Conservation (phyloP, 495 filamentous ascomycete genomes). For the Penicillium dipodomyicola region DNA sequence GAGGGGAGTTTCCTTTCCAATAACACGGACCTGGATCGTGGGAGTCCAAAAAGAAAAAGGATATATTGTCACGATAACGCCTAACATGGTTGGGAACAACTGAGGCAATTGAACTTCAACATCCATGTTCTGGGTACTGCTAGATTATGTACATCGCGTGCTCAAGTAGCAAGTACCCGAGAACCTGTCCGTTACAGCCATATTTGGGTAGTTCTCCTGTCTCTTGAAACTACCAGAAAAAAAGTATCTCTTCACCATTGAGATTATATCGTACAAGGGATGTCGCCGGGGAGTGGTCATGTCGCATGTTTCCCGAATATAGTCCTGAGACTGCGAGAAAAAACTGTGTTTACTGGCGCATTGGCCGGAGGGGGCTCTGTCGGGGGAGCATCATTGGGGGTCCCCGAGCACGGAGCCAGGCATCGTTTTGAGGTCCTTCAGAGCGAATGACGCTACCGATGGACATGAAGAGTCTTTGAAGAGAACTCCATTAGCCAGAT, state of each 20-base stretch:
- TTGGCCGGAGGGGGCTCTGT: slow-evolving; percentile 36
- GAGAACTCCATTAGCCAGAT: slow-evolving; percentile 12
- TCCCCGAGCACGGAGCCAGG: slow-evolving; percentile 47
- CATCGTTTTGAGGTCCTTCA: slow-evolving; percentile 57
- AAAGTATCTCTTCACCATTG: slow-evolving; percentile 13
- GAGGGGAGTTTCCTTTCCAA: neutral
- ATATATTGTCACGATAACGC: neutral
- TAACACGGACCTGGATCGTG: neutral
- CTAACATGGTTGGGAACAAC: slow-evolving; percentile 3
- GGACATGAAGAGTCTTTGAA: slow-evolving; percentile 85
- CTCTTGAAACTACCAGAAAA: slow-evolving; percentile 19
- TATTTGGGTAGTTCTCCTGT: neutral
- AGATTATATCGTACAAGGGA: slow-evolving; percentile 40
- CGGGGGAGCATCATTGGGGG: slow-evolving; percentile 51
- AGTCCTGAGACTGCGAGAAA: slow-evolving; percentile 6
- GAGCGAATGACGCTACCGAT: slow-evolving; percentile 95
- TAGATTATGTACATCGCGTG: slow-evolving; percentile 13
- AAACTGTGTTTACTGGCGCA: slow-evolving; percentile 32
- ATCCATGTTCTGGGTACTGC: slow-evolving; percentile 12
- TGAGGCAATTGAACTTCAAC: slow-evolving; percentile 2
- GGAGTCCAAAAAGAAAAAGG: neutral
- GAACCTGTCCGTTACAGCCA: slow-evolving; percentile 1
- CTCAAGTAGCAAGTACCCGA: slow-evolving; percentile 5
- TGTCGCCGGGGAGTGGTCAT: slow-evolving; percentile 26
- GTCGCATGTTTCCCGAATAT: slow-evolving; percentile 23